Percentiles rank a stretch among this genome's conserved stretches.
phyloP scores from a whole-genome alignment of 257 asterid genomes.

The Rehmannia glutinosa region DNA sequence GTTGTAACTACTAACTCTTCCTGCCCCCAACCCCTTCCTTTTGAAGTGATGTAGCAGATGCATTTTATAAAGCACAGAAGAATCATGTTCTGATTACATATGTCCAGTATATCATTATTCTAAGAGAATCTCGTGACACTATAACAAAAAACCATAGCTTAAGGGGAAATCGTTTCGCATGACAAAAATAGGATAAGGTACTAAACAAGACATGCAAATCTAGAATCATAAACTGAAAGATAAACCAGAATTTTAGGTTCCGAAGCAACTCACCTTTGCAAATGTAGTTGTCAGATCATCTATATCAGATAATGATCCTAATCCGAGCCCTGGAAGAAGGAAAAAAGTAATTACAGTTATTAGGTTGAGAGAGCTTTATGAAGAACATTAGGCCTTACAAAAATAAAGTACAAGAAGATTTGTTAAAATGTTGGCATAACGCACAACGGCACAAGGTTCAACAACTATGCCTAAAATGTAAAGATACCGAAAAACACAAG shows the following conservation, averaged over 20 bases:
- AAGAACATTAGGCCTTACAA: neutral
- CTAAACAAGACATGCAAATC: neutral
- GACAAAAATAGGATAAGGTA: neutral
- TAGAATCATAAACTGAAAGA: slow-evolving; percentile 5
- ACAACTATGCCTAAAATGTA: neutral
- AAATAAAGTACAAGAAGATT: neutral
- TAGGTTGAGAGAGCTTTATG: neutral
- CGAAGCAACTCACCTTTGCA: slow-evolving; percentile 54
- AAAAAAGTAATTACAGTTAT: neutral
- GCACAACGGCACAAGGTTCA: neutral
- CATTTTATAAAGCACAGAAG: neutral
- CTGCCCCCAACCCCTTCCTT: neutral
- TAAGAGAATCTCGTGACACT: neutral
- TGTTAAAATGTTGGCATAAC: neutral
- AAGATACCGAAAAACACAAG: neutral
- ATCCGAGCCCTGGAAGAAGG: slow-evolving; percentile 55
- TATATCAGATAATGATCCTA: slow-evolving; percentile 66
- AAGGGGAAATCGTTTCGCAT: neutral
- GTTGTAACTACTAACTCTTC: neutral
- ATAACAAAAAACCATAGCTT: neutral
- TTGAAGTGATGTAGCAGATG: neutral
- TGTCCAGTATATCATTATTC: neutral
- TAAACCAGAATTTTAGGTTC: neutral
- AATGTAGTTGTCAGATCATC: slow-evolving; percentile 81
- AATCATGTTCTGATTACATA: neutral